Evolutionary conservation across 2,329 filamentous ascomycete species (phyloP), one percentile per base, ranked within the genome.

Genomic region (Bipolaris zeicola): DNA sequence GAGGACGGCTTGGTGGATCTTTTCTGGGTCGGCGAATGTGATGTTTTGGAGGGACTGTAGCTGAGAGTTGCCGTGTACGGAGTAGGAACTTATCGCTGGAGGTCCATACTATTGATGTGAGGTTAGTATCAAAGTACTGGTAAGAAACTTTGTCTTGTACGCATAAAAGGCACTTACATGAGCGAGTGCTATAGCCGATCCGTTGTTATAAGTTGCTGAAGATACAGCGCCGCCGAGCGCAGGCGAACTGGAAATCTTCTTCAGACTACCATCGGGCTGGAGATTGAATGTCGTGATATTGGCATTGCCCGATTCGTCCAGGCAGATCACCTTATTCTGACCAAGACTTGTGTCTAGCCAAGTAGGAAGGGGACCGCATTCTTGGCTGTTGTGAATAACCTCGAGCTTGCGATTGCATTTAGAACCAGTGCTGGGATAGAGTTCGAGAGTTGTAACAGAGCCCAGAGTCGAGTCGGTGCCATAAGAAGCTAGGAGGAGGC

Each of bases 1-100:
- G 33, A 88, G 69, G 49, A 89, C 71, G n/a, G 84, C 82, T 68
- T 88, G 77, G 73, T 90, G 88, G 16, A 87, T 87, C 68, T 88
- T 80, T 78, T 39, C 73, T 4, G 65, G 60, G 1, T 68, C 55
- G 38, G 77, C 53, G 10, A 79, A 83, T 38, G 70, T 71, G 64
- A 83, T 74, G 34, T 70, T 73, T 60, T 83, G 77, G 8, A 78
- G 58, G 13, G 50, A 50, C 14, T 56, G 49, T 24, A 65, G 64
- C 7, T 48, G 38, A 13, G 54, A 55, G 43, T 61, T 54, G 8
- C 54, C 31, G 7, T 50, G 28, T 10, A 65, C 36, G 4, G 41
- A 63, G 65, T 70, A 79, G 18, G 71, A 71, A 16, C 69, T 73
- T 37, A 80, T 70, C 6, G 74, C 74, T 3, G 70, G 72, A 16